phyloP scores from a whole-genome alignment of 1,284 basidiomycete genomes.

The Coniferiporia weirii region DNA sequence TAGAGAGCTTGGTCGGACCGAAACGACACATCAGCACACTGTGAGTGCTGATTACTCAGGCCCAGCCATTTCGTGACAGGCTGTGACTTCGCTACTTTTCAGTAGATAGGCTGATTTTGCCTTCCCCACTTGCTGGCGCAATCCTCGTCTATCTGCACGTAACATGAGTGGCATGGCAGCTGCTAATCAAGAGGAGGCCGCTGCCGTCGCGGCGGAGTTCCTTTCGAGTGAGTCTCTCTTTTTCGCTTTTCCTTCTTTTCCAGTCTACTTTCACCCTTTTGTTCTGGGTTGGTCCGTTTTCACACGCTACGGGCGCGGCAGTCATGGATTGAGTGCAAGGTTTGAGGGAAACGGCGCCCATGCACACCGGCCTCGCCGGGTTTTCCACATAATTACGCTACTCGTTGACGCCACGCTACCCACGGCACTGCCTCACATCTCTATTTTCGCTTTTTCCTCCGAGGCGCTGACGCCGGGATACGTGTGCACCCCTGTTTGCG shows the following conservation, averaged over 20 bases:
- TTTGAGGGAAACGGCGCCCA: too few species aligned
- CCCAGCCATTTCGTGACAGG: too few species aligned
- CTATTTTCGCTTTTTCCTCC: background rate
- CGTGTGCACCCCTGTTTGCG: background rate
- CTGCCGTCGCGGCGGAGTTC: slow-evolving; percentile 16
- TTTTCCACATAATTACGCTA: background rate
- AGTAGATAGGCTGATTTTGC: too few species aligned
- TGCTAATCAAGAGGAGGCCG: slow-evolving; percentile 18
- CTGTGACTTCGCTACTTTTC: too few species aligned
- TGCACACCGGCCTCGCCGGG: background rate
- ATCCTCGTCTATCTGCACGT: background rate
- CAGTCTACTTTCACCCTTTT: background rate
- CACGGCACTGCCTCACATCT: background rate
- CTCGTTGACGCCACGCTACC: background rate
- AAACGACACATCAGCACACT: too few species aligned
- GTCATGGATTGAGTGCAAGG: too few species aligned
- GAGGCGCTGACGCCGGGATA: background rate
- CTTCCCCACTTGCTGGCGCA: too few species aligned
- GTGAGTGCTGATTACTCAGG: too few species aligned
- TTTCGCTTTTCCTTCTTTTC: background rate
- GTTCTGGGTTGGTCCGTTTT: background rate
- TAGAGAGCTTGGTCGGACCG: too few species aligned
- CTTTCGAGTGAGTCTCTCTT: slow-evolving; percentile 11
- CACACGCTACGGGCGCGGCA: background rate
- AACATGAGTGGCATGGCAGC: slow-evolving; percentile 13